Evolutionary conservation across 2,329 filamentous ascomycete genomes (phyloP), one percentile per base, ranked within the genome.

Genomic region (Atkinsonella hypoxylon): DNA sequence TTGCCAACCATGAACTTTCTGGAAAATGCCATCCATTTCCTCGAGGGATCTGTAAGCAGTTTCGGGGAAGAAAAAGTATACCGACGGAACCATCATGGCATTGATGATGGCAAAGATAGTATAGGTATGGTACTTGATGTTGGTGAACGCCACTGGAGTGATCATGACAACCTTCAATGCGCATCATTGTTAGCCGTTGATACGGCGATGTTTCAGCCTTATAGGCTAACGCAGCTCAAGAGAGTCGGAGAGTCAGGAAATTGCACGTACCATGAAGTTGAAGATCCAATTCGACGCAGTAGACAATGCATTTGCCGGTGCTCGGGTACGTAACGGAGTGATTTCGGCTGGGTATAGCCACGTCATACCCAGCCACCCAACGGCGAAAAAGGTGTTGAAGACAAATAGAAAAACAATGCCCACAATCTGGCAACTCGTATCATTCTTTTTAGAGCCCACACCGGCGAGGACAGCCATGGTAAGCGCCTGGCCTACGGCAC

Each of bases 331-430:
- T 65, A 85, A 76, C 10, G 82, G 81, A 63, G 81, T 79, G 53
- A 85, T 78, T 62, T 85, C 82, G 15, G 76, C 75, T 61, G 81
- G 80, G 62, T 85, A 85, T 1, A 84, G 71, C 79, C 81, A 84
- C 0, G 70, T 73, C 59, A 77, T 73, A 3, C 78, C 76, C 1
- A 79, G 75, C 65, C 79, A 82, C 0, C 77, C 79, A 42, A 79
- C 59, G 4, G 76, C 78, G 56, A 81, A 83, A 56, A 81, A 74
- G 13, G 75, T 70, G 20, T 77, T 76, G 48, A 81, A 78, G 46
- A 73, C 72, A 61, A 84, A 85, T n/a, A 85, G 63, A 65, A 85
- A 84, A 56, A 81, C 79, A 17, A 85, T 78, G 12, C 78, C 81
- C 0, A 72, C 77, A 39, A 81, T 77, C 43, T 79, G 80, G 40